Evolutionary conservation across 768 basidiomycete genomes (phyloP).

Genomic region (Exidia glandulosa): DNA sequence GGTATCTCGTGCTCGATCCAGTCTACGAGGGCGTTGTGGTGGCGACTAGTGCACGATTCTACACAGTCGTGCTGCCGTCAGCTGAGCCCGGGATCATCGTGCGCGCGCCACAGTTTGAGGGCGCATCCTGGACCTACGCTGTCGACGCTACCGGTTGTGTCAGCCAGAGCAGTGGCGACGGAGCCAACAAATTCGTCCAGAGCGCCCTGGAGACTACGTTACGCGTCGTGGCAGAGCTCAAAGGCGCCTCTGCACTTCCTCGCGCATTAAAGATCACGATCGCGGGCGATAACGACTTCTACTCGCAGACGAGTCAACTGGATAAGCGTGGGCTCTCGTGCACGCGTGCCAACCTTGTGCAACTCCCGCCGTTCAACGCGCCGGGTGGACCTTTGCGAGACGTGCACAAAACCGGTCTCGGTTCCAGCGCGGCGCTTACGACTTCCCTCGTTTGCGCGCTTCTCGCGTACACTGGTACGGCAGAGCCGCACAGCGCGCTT

Average conservation of each 20-base stretch:
- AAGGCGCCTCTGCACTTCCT: conserved; percentile 32
- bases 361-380: conserved; percentile 65
- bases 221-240: conserved; percentile 51
- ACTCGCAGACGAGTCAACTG: conserved; percentile 85
- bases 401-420: conserved; percentile 98
- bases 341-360: conserved; percentile 49
- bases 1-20: conserved; percentile 92
- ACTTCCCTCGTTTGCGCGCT: conserved; percentile 86
- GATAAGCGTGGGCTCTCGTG: conserved; percentile 48
- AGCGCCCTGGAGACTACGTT: conserved; percentile 76
- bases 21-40: conserved; percentile 78
- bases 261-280: conserved; percentile 67
- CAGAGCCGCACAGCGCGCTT: conserved; percentile 38
- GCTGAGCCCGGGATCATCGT: conserved; percentile 46
- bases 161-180: not conserved
- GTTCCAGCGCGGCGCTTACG: conserved; percentile 93
- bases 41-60: conserved; percentile 90
- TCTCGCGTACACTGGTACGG: conserved; percentile 48
- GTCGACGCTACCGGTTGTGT: conserved; percentile 22
- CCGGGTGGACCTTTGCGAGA: conserved; percentile 58
- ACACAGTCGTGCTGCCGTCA: conserved; percentile 50
- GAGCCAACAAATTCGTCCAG: conserved; percentile 80
- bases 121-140: conserved; percentile 65
- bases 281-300: conserved; percentile 94
- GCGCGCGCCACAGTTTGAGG: conserved; percentile 83